phyloP scores from a whole-genome alignment of 345 rosid genomes.

The Odontarrhena argentea region DNA sequence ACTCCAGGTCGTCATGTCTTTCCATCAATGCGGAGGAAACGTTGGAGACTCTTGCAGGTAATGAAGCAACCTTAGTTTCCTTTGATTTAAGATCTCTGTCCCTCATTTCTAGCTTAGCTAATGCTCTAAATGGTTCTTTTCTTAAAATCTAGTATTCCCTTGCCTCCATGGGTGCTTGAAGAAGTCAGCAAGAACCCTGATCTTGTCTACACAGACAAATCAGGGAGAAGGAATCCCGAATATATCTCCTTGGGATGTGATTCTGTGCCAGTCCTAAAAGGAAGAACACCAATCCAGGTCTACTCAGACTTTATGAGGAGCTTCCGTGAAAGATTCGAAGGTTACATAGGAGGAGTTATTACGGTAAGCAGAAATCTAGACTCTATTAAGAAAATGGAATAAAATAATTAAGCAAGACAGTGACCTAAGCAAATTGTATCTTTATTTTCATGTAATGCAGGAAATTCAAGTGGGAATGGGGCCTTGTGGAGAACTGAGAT shows the following conservation, averaged over 20 bases:
- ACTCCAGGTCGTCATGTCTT: slow-evolving; percentile 94
- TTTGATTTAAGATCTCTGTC: slow-evolving; percentile 1
- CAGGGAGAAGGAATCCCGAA: slow-evolving; percentile 90
- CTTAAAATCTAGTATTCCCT: slow-evolving; percentile 64
- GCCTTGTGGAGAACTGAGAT: slow-evolving; percentile 93
- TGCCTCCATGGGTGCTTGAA: slow-evolving; percentile 98
- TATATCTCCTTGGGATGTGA: slow-evolving; percentile 95
- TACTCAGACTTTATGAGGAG: slow-evolving; percentile 93
- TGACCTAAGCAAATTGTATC: slow-evolving; percentile 13
- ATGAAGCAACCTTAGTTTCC: slow-evolving; percentile 29
- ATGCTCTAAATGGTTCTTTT: slow-evolving; percentile 21
- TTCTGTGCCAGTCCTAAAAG: slow-evolving; percentile 69
- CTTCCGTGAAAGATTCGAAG: slow-evolving; percentile 75
- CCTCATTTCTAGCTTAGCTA: slow-evolving; percentile 28
- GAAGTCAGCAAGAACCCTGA: slow-evolving; percentile 89
- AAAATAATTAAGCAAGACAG: neutral
- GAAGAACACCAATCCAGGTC: slow-evolving; percentile 93
- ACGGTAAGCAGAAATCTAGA: slow-evolving; percentile 57
- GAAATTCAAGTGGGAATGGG: slow-evolving; percentile 99
- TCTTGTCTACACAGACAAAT: slow-evolving; percentile 88
- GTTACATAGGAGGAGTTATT: slow-evolving; percentile 67
- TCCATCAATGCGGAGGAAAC: slow-evolving; percentile 99
- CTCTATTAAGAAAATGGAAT: neutral
- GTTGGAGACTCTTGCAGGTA: slow-evolving; percentile 99
- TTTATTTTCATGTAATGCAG: slow-evolving; percentile 47